A percentile compares a stretch with the other conserved stretches of the same genome.
These are phyloP conservation scores for Daldinia decipiens DNA, from an alignment of 495 filamentous ascomycete genomes.

Conservation along the genomic window DNA sequence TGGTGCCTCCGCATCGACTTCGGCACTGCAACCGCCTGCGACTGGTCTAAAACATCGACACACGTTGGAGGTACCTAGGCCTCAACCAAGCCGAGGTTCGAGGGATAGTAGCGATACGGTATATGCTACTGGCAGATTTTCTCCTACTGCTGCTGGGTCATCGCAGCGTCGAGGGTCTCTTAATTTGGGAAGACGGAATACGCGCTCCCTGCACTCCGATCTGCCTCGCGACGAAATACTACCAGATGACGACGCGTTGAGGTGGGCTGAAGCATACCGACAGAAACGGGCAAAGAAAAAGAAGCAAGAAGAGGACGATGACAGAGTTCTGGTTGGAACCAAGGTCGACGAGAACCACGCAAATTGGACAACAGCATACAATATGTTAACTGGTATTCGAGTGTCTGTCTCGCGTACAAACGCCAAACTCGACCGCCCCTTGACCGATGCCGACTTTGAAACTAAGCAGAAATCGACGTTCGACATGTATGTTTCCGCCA, in stretches of 20 bases:
- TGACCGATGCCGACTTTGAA: conserved; percentile 91
- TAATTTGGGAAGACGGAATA: conserved; percentile 79
- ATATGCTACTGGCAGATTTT: conserved; percentile 80
- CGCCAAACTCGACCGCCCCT: conserved; percentile 89
- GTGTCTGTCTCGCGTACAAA: conserved; percentile 97
- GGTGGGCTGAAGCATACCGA: conserved; percentile 92
- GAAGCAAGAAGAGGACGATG: conserved; percentile 89
- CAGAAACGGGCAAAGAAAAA: conserved; percentile 88
- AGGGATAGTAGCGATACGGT: conserved; percentile 71
- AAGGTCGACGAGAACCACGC: conserved; percentile 98
- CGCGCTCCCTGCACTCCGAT: conserved; percentile 86
- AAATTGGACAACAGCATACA: conserved; percentile 98
- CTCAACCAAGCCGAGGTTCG: conserved; percentile 58
- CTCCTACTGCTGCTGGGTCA: conserved; percentile 68
- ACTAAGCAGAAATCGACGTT: conserved; percentile 97
- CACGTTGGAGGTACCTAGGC: conserved; percentile 86
- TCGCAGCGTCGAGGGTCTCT: conserved; percentile 79
- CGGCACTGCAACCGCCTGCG: conserved; percentile 54
- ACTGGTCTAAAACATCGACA: conserved; percentile 79
- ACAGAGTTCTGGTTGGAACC: conserved; percentile 93
- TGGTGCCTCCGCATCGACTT: conserved; percentile 53
- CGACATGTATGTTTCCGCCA: conserved; percentile 75
- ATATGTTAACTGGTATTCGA: conserved; percentile 99
- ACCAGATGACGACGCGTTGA: conserved; percentile 87
- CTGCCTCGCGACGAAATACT: conserved; percentile 81